A percentile compares a stretch with the other conserved stretches of the same genome.
These are phyloP conservation scores for Mitragyna speciosa DNA, from an alignment of 257 asterid species.

Conservation along the genomic window DNA sequence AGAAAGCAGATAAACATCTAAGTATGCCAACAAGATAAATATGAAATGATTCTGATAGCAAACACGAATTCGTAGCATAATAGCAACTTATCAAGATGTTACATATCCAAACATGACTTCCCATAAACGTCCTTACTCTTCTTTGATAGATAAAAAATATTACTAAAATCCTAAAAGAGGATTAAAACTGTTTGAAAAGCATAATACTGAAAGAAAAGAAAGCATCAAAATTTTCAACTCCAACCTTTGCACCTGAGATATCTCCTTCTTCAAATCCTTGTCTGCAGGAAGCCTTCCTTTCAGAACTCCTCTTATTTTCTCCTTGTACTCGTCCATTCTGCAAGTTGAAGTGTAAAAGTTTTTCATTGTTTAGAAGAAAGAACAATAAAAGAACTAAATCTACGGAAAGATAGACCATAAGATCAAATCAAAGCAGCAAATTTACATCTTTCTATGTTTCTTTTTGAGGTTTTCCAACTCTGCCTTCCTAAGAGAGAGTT, in stretches of 20 bases:
- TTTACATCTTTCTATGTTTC: conserved; percentile 60
- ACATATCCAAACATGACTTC: not conserved
- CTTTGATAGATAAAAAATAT: not conserved
- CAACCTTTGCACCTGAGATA: conserved; percentile 78
- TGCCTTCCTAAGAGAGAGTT: conserved; percentile 65
- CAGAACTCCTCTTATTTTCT: conserved; percentile 69
- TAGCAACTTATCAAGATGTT: not conserved
- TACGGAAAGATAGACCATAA: conserved; percentile 18
- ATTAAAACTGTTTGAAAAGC: not conserved
- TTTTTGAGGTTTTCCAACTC: conserved; percentile 73
- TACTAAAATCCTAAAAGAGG: not conserved
- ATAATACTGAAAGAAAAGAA: not conserved
- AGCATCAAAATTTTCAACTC: conserved; percentile 9
- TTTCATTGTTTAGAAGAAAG: conserved; percentile 8
- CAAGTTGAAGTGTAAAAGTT: conserved; percentile 24
- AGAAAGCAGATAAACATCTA: not conserved
- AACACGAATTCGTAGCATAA: not conserved
- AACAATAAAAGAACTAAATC: conserved; percentile 9
- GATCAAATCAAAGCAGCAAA: conserved; percentile 24
- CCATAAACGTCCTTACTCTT: not conserved
- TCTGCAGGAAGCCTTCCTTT: conserved; percentile 96
- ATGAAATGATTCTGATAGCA: not conserved
- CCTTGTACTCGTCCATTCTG: conserved; percentile 86
- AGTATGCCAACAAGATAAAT: not conserved
- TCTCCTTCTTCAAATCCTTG: conserved; percentile 85